These are phyloP conservation scores for Polychytrium aggregatum DNA, from an alignment of 192 early-diverging fungal genomes.

Conservation along the genomic window DNA sequence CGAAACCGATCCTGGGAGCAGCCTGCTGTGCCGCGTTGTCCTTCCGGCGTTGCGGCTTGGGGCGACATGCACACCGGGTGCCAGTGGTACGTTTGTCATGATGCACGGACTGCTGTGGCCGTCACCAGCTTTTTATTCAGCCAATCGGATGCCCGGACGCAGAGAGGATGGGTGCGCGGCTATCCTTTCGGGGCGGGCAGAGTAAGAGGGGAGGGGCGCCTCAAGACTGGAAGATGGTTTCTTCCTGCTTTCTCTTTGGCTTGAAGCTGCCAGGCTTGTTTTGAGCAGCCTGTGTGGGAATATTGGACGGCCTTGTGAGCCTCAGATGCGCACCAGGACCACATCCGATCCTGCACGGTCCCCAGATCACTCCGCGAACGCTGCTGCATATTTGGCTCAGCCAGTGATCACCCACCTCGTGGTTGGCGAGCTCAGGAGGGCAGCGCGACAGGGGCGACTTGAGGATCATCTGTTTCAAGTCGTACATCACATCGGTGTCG, in stretches of 20 bases:
- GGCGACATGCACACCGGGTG: too few species aligned
- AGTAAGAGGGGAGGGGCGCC: too few species aligned
- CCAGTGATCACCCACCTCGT: slow-evolving; percentile 25
- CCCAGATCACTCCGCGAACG: neutral
- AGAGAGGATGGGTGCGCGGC: too few species aligned
- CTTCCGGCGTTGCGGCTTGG: too few species aligned
- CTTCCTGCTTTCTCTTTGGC: slow-evolving; percentile 35
- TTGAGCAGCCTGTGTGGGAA: slow-evolving; percentile 55
- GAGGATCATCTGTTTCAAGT: slow-evolving; percentile 60
- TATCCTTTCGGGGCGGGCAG: too few species aligned
- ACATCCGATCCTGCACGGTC: neutral
- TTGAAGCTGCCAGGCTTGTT: slow-evolving; percentile 54
- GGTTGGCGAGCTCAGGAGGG: slow-evolving; percentile 75
- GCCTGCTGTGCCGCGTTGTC: too few species aligned
- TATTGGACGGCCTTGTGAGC: neutral
- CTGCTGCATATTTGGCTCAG: too few species aligned
- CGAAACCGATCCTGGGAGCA: too few species aligned
- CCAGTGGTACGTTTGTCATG: too few species aligned
- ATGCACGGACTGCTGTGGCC: too few species aligned
- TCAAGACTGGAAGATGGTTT: slow-evolving; percentile 21
- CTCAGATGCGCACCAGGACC: neutral
- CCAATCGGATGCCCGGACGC: too few species aligned
- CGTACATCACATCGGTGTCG: slow-evolving; percentile 84
- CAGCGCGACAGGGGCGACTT: slow-evolving; percentile 67
- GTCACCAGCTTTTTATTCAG: too few species aligned